Base-by-base conservation (phyloP, 352 stramenopile genomes). In the Thalassiosira ordinaria region DNA sequence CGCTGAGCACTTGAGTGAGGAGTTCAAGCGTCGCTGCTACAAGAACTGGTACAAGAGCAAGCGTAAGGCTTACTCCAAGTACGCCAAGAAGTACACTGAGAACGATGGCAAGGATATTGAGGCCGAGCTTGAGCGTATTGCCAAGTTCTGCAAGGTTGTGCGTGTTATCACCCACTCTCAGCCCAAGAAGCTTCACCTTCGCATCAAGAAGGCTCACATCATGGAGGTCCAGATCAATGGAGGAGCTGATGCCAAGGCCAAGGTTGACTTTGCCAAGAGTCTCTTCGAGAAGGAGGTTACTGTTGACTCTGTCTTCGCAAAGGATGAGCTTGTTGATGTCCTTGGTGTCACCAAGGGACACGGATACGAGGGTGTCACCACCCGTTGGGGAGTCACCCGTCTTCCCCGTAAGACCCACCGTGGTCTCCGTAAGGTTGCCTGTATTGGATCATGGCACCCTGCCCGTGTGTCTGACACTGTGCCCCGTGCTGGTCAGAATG, bases 11-110 rank as follows among this genome's bases (percentile, higher is more conserved):
- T 94, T 99, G 86, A 98, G 89, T 88, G 97, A 99, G 82, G 97
- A 99, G 86, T 93, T 99, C 78, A 98, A 98, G 96, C 96, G 97
- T 94, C 96, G 97, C 85, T 98, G 99, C 91, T 99, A 99, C 97
- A 99, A 99, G 97, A 99, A 99, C 96, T 99, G 98, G 98, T 99
- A 99, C 92, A 97, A 97, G 84, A 96, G 92, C 86, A 99, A 99
- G 97, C 97, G 98, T 73, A 99, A 99, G 97, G 98, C 98, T 66
- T 99, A 99, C 95, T 99, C 97, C 91, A 99, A 99, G 93, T 99
- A 99, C 92, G 96, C 97, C 72, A 99, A 99, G 93, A 99, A 99
- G 93, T 99, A 98, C 95, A 92, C 96, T 70, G 97, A 97, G 44
- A 91, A 95, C 46, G 89, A 86, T 51, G 89, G 82, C 13, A 92